phyloP scores from a whole-genome alignment of 768 basidiomycete genomes.

The Epithele typhae region DNA sequence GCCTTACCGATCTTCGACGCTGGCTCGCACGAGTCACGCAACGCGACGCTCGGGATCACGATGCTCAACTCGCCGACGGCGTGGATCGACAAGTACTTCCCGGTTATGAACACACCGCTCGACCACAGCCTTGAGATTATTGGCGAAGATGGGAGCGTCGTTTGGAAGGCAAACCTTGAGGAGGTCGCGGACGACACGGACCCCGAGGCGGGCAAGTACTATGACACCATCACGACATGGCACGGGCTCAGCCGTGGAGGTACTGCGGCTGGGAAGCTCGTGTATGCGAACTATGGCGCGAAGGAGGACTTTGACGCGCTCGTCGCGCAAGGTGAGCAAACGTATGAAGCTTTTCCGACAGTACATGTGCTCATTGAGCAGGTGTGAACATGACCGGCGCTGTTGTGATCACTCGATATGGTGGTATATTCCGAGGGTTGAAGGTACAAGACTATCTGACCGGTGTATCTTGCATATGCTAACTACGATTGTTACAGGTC shows the following conservation, averaged over 20 bases:
- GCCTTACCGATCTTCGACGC: constrained; percentile 62
- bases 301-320: constrained; percentile 73
- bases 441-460: constrained; percentile 46
- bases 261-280: constrained; percentile 59
- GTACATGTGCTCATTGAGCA: constrained; percentile 18
- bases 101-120: constrained; percentile 76
- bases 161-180: constrained; percentile 70
- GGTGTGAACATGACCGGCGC: constrained; percentile 75
- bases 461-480: neutral
- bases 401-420: constrained; percentile 78
- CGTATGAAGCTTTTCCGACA: neutral
- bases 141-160: constrained; percentile 43
- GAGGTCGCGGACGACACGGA: constrained; percentile 75
- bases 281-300: constrained; percentile 80
- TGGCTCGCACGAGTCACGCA: constrained; percentile 61
- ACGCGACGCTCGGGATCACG: constrained; percentile 54
- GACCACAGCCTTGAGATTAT: constrained; percentile 66
- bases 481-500: constrained; percentile 38
- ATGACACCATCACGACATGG: constrained; percentile 71
- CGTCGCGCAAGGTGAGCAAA: constrained; percentile 31
- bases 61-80: constrained; percentile 49
- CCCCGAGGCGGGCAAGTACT: constrained; percentile 63
- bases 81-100: constrained; percentile 89
- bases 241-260: constrained; percentile 82
- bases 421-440: constrained; percentile 74